These are phyloP conservation scores for Penicillium daleae DNA, from an alignment of 495 filamentous ascomycete species.

Conservation along the genomic window DNA sequence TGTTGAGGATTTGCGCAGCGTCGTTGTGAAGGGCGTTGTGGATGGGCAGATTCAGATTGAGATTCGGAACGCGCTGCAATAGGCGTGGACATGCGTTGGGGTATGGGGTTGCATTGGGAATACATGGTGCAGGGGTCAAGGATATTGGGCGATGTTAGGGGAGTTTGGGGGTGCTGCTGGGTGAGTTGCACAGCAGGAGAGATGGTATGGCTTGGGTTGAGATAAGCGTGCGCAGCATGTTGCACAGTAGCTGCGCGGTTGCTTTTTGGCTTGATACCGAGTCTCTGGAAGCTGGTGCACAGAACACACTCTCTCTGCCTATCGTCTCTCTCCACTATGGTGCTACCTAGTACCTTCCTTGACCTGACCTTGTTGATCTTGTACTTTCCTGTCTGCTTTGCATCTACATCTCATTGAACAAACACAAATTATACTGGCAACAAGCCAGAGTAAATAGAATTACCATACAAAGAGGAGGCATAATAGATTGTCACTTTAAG, in stretches of 20 bases:
- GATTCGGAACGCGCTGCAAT: slow-evolving; percentile 49
- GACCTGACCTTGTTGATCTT: neutral
- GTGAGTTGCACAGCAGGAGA: slow-evolving; percentile 17
- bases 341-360: neutral
- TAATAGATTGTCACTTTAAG: neutral
- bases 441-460: neutral
- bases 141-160: too few relatives aligned
- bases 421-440: neutral
- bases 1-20: slow-evolving; percentile 74
- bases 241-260: slow-evolving; percentile 11
- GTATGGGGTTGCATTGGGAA: neutral
- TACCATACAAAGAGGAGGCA: neutral
- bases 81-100: neutral
- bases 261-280: neutral
- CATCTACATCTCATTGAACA: neutral
- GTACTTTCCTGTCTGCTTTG: neutral
- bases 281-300: neutral
- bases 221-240: slow-evolving; percentile 18
- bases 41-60: slow-evolving; percentile 60
- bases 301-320: neutral
- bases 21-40: slow-evolving; percentile 59
- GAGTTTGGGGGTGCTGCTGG: neutral
- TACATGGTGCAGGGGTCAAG: slow-evolving; percentile 13
- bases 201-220: slow-evolving; percentile 1
- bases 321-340: neutral